Evolutionary conservation across 106 monocot genomes (phyloP).

Genomic region (Dactylorhiza incarnata): DNA sequence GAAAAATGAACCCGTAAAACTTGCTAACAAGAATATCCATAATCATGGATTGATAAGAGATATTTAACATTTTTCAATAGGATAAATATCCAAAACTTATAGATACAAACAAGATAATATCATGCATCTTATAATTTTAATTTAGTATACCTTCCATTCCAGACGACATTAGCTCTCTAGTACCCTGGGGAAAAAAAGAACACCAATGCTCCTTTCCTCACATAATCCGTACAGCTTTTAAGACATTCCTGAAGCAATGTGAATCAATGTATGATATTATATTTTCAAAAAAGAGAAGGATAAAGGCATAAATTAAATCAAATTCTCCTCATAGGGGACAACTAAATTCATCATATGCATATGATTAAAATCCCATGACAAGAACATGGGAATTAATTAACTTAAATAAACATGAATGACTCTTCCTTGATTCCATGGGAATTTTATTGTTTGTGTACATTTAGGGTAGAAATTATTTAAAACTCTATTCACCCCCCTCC

Average conservation of each 20-base stretch:
- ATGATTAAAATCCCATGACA: background rate
- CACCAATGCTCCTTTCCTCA: constrained; percentile 84
- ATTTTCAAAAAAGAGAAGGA: background rate
- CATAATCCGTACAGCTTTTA: constrained; percentile 69
- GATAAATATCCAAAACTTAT: too few relatives aligned
- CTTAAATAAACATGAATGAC: background rate
- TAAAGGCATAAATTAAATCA: background rate
- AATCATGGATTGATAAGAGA: too few relatives aligned
- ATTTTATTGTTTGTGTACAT: too few relatives aligned
- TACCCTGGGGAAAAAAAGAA: constrained; percentile 98
- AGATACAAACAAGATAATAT: too few relatives aligned
- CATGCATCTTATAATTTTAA: too few relatives aligned
- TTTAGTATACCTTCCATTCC: too few relatives aligned
- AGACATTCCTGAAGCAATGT: constrained; percentile 65
- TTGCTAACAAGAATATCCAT: too few relatives aligned
- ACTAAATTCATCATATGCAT: background rate
- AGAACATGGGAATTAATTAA: background rate
- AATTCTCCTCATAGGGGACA: background rate
- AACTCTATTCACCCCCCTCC: too few relatives aligned
- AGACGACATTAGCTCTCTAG: too few relatives aligned
- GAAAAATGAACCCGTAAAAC: too few relatives aligned
- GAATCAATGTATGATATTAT: background rate
- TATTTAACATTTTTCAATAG: too few relatives aligned
- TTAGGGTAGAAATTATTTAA: too few relatives aligned
- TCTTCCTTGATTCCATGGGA: background rate